These are phyloP conservation scores for Cutaneotrichosporon mucoides DNA, from an alignment of 1,284 basidiomycete genomes.

Conservation along the genomic window DNA sequence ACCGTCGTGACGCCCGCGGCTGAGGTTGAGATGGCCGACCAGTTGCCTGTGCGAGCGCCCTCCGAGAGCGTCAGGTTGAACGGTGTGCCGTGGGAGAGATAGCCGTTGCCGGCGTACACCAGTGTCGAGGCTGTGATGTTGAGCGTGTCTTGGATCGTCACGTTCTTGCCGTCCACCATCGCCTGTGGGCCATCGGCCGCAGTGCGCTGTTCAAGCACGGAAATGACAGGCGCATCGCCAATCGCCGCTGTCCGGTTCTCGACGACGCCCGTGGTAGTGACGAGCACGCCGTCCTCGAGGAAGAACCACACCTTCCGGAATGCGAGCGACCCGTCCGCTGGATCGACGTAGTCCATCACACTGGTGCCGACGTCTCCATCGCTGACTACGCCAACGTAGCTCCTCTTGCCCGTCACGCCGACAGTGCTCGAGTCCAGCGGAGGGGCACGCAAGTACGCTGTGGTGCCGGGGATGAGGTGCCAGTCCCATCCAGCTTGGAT, in stretches of 20 bases:
- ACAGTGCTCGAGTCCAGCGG: conserved; percentile 53
- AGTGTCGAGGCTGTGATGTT: conserved; percentile 22
- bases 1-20: conserved; percentile 55
- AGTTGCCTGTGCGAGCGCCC: conserved; percentile 57
- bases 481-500: conserved; percentile 67
- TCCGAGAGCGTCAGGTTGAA: conserved; percentile 51
- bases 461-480: conserved; percentile 66
- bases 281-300: conserved; percentile 59
- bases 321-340: conserved; percentile 55
- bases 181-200: conserved; percentile 45
- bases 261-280: conserved; percentile 57
- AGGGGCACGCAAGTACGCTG: conserved; percentile 58
- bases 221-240: conserved; percentile 55
- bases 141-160: background rate
- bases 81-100: conserved; percentile 26
- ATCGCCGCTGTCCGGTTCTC: conserved; percentile 14
- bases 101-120: conserved; percentile 33
- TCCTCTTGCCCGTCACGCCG: conserved; percentile 52
- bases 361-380: conserved; percentile 57
- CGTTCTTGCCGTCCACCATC: conserved; percentile 49
- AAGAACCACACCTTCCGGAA: conserved; percentile 71
- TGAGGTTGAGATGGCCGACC: conserved; percentile 63
- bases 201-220: conserved; percentile 60
- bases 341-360: conserved; percentile 56
- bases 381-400: conserved; percentile 63